phyloP scores from a whole-genome alignment of 2,329 filamentous ascomycete genomes.

The Dryadomyces quercus-mongolicae region DNA sequence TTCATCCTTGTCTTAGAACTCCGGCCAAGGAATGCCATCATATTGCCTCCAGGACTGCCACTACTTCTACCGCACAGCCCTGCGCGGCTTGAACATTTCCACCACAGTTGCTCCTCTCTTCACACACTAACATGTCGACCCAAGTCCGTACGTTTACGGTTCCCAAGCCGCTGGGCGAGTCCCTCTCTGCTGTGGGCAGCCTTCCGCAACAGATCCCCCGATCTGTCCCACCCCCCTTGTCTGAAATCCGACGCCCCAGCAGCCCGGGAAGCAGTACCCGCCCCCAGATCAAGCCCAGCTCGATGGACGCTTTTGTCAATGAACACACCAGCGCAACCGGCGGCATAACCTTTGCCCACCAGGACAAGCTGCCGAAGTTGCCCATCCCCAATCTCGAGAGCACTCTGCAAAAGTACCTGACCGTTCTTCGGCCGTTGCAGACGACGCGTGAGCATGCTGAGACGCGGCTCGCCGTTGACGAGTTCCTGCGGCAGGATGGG shows the following conservation, averaged over 20 bases:
- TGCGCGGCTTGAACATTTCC: constrained; percentile 74
- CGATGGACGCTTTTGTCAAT: constrained; percentile 21
- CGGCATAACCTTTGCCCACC: constrained; percentile 77
- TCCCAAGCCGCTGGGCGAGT: constrained; percentile 62
- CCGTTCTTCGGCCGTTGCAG: constrained; percentile 71
- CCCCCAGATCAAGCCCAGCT: constrained; percentile 11
- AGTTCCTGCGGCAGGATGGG: constrained; percentile 73
- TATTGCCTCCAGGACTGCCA: constrained; percentile 81
- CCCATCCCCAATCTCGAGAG: constrained; percentile 81
- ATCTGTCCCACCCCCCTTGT: constrained; percentile 21
- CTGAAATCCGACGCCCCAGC: constrained; percentile 20
- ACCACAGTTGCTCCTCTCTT: constrained; percentile 69
- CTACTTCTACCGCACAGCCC: constrained; percentile 83
- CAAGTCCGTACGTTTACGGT: constrained; percentile 56
- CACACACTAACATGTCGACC: constrained; percentile 46
- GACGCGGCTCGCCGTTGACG: constrained; percentile 64
- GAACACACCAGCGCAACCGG: constrained; percentile 43
- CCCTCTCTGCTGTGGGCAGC: constrained; percentile 38
- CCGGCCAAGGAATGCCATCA: constrained; percentile 52
- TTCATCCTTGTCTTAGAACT: no score
- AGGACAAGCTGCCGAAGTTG: constrained; percentile 80
- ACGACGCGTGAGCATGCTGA: constrained; percentile 70
- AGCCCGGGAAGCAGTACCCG: constrained; percentile 6
- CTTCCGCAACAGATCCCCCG: constrained; percentile 22
- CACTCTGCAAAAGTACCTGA: constrained; percentile 69